phyloP scores from a whole-genome alignment of 2,329 filamentous ascomycete species.

The Albifimbria verrucaria region DNA sequence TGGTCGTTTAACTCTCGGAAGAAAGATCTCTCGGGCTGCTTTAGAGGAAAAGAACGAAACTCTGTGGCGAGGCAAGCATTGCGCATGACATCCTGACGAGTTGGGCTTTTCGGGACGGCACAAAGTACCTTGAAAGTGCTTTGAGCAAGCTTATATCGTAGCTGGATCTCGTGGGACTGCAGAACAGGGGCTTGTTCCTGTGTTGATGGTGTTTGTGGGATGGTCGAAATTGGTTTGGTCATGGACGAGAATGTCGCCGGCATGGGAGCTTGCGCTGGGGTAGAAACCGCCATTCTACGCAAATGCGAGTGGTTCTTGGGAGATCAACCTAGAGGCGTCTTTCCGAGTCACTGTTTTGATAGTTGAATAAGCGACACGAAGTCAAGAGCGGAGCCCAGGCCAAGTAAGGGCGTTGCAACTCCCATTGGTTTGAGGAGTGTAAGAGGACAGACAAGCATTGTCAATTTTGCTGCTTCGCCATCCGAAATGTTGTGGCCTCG shows the following conservation, averaged over 20 bases:
- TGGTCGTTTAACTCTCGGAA: conserved; percentile 36
- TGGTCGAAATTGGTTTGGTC: neutral
- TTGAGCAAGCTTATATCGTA: conserved; percentile 29
- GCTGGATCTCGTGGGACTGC: conserved; percentile 22
- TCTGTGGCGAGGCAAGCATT: conserved; percentile 35
- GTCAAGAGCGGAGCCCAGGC: too few species aligned
- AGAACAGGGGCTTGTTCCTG: neutral
- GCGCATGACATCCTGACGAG: conserved; percentile 31
- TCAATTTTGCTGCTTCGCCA: too few species aligned
- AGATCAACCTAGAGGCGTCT: too few species aligned
- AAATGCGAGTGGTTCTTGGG: too few species aligned
- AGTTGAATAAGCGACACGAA: too few species aligned
- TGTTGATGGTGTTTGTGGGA: neutral
- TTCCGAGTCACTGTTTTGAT: too few species aligned
- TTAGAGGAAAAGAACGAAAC: conserved; percentile 33
- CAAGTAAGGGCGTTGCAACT: too few species aligned
- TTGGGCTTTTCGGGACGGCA: conserved; percentile 20
- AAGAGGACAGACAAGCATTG: too few species aligned
- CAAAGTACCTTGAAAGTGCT: conserved; percentile 28
- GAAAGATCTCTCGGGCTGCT: conserved; percentile 29
- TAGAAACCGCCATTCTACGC: too few species aligned
- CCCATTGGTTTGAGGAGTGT: too few species aligned
- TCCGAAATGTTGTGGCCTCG: too few species aligned
- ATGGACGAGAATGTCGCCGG: neutral
- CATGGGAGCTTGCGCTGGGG: too few species aligned